These are phyloP conservation scores for Leccinum variicolor DNA, from an alignment of 768 basidiomycete species.

Conservation along the genomic window DNA sequence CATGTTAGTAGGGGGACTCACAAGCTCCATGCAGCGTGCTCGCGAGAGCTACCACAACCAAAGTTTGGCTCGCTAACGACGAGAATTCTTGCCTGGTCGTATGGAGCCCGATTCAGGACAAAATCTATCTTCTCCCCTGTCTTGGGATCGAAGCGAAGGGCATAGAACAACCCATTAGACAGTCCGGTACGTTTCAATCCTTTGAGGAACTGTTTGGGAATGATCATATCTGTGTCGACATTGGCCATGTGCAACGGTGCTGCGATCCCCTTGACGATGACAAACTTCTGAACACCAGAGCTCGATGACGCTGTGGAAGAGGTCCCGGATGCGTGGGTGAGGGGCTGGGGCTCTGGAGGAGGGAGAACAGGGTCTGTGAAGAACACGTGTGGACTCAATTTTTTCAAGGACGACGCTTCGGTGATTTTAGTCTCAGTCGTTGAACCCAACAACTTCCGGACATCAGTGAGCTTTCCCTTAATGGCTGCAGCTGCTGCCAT, in stretches of 20 bases:
- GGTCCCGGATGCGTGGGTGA: slow-evolving; percentile 32
- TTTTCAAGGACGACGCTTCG: slow-evolving; percentile 59
- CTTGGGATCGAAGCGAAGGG: slow-evolving; percentile 73
- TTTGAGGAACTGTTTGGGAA: slow-evolving; percentile 92
- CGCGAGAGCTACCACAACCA: slow-evolving; percentile 86
- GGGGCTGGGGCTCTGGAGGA: slow-evolving; percentile 46
- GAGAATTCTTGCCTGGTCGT: slow-evolving; percentile 71
- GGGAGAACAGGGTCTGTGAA: slow-evolving; percentile 65
- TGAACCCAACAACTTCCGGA: slow-evolving; percentile 66
- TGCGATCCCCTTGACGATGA: slow-evolving; percentile 66
- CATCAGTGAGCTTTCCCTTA: slow-evolving; percentile 81
- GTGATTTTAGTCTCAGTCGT: slow-evolving; percentile 38
- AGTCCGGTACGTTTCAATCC: slow-evolving; percentile 88
- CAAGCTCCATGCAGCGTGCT: slow-evolving; percentile 89
- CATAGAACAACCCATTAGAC: slow-evolving; percentile 79
- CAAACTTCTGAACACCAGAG: slow-evolving; percentile 59
- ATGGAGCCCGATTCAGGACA: slow-evolving; percentile 77
- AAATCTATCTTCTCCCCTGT: slow-evolving; percentile 81
- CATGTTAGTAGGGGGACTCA: slow-evolving; percentile 36
- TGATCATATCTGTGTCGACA: slow-evolving; percentile 93
- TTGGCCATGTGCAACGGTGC: slow-evolving; percentile 81
- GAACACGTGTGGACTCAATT: slow-evolving; percentile 69
- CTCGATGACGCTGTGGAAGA: slow-evolving; percentile 37
- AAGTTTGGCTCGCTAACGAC: slow-evolving; percentile 88
- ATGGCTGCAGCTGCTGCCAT: slow-evolving; percentile 93